phyloP scores from a whole-genome alignment of 768 basidiomycete species.

The Auricularia sp. region DNA sequence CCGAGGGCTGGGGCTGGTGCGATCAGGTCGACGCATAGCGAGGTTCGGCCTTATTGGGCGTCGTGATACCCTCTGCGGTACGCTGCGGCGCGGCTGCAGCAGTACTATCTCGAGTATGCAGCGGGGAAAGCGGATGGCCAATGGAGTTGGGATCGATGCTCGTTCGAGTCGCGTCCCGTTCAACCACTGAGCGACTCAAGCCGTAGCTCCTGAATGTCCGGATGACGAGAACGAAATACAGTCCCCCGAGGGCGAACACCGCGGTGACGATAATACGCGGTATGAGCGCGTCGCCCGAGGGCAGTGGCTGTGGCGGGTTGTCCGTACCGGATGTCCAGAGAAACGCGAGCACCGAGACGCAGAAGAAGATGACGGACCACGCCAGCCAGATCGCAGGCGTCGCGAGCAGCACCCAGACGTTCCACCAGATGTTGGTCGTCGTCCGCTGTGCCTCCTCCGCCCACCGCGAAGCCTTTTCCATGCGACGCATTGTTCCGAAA shows the following conservation, averaged over 20 bases:
- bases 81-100: neutral
- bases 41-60: neutral
- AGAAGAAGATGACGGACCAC: constrained; percentile 34
- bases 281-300: constrained; percentile 1
- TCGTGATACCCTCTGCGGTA: neutral
- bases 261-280: constrained; percentile 10
- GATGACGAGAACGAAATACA: constrained; percentile 11
- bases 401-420: constrained; percentile 59
- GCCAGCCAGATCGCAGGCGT: constrained; percentile 64
- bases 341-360: constrained; percentile 8
- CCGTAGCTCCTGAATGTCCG: constrained; percentile 8
- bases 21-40: neutral
- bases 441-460: constrained; percentile 58
- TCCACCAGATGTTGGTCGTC: constrained; percentile 44
- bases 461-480: constrained; percentile 63
- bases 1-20: neutral
- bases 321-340: constrained; percentile 9
- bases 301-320: neutral
- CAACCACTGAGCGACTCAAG: neutral
- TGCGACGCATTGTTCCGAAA: constrained; percentile 63
- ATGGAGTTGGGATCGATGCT: neutral
- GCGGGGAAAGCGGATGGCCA: neutral
- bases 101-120: neutral
- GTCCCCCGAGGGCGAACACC: constrained; percentile 7
- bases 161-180: neutral